Conservation (phyloP, 495 filamentous ascomycete species). For the Penicillium cosmopolitanum region DNA sequence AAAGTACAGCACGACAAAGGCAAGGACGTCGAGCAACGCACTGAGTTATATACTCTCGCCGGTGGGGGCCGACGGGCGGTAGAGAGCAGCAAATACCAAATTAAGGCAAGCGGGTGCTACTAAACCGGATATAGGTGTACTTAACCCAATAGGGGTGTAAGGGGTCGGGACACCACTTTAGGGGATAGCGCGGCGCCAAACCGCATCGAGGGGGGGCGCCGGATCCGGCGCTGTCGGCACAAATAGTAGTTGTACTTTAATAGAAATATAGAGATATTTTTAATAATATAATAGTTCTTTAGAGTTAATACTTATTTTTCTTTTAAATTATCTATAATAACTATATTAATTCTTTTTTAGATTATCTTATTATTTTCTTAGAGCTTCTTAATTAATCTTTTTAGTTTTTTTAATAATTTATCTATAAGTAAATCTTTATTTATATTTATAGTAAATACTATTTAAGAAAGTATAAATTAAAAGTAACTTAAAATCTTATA, state of each 20-base stretch:
- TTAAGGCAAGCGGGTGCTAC: conserved; percentile 10
- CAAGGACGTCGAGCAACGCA: conserved; percentile 21
- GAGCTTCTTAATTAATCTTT: too few species aligned
- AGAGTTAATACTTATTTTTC: too few species aligned
- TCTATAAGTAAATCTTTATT: too few species aligned
- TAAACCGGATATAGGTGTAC: conserved; percentile 7
- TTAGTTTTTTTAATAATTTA: too few species aligned
- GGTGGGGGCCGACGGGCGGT: conserved; percentile 1
- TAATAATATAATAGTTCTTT: too few species aligned
- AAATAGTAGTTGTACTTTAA: conserved; percentile 20
- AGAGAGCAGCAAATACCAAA: not conserved
- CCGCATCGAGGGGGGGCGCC: conserved; percentile 13
- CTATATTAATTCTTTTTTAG: too few species aligned
- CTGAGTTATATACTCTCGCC: conserved; percentile 19
- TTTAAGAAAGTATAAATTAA: too few species aligned
- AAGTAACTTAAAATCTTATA: too few species aligned
- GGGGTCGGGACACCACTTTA: conserved; percentile 7
- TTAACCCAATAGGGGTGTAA: not conserved
- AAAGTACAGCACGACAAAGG: conserved; percentile 5
- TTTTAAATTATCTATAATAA: too few species aligned
- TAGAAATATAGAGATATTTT: too few species aligned
- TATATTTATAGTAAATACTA: too few species aligned
- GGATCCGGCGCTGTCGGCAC: conserved; percentile 21
- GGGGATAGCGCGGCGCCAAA: conserved; percentile 11
- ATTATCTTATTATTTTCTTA: too few species aligned